Conservation (phyloP, 1,284 basidiomycete genomes). For the Macrocystidia cucumis region DNA sequence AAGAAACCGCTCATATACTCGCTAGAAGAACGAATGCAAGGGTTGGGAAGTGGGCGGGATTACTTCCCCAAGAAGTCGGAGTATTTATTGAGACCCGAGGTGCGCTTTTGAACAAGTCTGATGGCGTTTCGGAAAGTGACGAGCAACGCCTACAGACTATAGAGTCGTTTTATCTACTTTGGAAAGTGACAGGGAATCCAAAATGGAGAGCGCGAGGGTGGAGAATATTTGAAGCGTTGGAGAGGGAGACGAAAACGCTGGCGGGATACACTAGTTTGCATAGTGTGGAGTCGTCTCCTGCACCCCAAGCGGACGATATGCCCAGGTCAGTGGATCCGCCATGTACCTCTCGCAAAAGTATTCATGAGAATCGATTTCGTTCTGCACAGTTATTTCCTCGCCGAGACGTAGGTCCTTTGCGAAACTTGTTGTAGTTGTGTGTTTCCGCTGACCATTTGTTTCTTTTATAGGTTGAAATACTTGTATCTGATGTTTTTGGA, state of each 20-base stretch:
- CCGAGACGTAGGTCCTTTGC: conserved; percentile 42
- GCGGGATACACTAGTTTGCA: conserved; percentile 52
- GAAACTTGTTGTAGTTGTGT: too few species aligned
- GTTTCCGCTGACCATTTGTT: neutral
- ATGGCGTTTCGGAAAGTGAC: conserved; percentile 9
- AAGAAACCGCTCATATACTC: conserved; percentile 22
- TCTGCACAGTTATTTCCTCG: conserved; percentile 61
- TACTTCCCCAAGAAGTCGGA: conserved; percentile 34
- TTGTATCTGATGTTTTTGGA: conserved; percentile 60
- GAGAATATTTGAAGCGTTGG: conserved; percentile 64
- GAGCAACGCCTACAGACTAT: conserved; percentile 56
- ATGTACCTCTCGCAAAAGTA: neutral
- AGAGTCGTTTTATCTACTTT: conserved; percentile 65
- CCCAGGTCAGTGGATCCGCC: conserved; percentile 43
- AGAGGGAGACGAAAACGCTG: conserved; percentile 45
- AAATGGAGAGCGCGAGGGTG: conserved; percentile 52
- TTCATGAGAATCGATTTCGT: neutral
- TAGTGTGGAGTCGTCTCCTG: conserved; percentile 37
- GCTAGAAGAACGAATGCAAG: conserved; percentile 13
- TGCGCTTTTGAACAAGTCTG: conserved; percentile 17
- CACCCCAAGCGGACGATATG: conserved; percentile 41
- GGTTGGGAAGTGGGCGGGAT: conserved; percentile 26
- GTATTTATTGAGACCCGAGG: conserved; percentile 63
- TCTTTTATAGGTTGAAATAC: conserved; percentile 35
- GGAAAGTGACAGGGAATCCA: conserved; percentile 57